phyloP scores from a whole-genome alignment of 257 asterid genomes.

The Eucommia ulmoides region DNA sequence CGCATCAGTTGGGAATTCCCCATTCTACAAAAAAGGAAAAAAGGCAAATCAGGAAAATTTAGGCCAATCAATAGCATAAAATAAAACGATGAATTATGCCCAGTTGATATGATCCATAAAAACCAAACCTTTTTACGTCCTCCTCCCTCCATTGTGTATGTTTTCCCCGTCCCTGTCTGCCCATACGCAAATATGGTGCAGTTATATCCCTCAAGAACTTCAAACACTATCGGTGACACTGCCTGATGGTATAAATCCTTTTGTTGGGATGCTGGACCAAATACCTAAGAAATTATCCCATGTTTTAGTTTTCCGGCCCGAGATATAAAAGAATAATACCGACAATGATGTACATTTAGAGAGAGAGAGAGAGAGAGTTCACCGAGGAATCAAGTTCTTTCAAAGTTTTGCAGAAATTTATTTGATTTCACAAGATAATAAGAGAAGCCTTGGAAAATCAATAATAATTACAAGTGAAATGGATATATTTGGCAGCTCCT shows the following conservation, averaged over 20 bases:
- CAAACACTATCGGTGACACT: constrained; percentile 79
- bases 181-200: constrained; percentile 99
- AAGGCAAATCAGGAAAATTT: constrained; percentile 9
- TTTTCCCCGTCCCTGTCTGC: constrained; percentile 98
- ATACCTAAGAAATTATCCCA: constrained; percentile 41
- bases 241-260: constrained; percentile 86
- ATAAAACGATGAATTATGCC: constrained; percentile 1
- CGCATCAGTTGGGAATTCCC: constrained; percentile 94
- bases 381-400: no score
- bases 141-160: constrained; percentile 99
- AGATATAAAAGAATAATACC: not conserved
- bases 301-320: not conserved
- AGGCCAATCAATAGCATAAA: not conserved
- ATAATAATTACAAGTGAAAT: not conserved
- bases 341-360: not conserved
- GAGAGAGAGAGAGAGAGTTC: not conserved
- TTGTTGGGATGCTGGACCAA: constrained; percentile 86
- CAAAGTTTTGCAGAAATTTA: no score
- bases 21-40: constrained; percentile 49
- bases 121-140: constrained; percentile 69
- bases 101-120: not conserved
- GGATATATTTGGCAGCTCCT: not conserved
- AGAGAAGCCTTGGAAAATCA: not conserved
- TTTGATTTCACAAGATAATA: not conserved
- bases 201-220: constrained; percentile 94